phyloP scores from a whole-genome alignment of 495 filamentous ascomycete genomes.

The Penicillium bovifimosum region DNA sequence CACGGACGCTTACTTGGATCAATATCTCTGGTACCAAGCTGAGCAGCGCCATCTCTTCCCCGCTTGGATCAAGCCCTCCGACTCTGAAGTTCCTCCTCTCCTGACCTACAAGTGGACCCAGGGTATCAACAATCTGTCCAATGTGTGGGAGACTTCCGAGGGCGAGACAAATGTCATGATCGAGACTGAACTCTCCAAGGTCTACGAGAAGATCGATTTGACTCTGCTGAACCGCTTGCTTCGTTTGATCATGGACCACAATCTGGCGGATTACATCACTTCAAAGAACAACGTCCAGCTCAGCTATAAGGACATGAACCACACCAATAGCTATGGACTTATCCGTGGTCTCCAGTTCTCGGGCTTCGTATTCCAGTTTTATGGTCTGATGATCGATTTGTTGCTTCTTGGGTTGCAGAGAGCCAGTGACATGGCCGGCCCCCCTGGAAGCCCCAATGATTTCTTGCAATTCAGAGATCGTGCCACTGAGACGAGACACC shows the following conservation, averaged over 20 bases:
- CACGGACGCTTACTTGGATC: conserved; percentile 97
- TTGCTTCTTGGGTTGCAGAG: conserved; percentile 89
- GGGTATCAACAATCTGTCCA: conserved; percentile 97
- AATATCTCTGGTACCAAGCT: conserved; percentile 99
- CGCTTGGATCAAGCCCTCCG: conserved; percentile 98
- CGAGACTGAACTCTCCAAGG: conserved; percentile 95
- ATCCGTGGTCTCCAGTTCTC: conserved; percentile 97
- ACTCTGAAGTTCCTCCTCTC: conserved; percentile 96
- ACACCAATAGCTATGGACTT: conserved; percentile 97
- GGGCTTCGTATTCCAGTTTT: conserved; percentile 98
- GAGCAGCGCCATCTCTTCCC: conserved; percentile 98
- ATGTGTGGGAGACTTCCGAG: conserved; percentile 92
- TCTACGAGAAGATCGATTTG: conserved; percentile 99
- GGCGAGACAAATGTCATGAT: conserved; percentile 99
- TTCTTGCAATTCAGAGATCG: conserved; percentile 96
- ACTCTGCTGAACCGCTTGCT: conserved; percentile 90
- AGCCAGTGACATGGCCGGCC: conserved; percentile 93
- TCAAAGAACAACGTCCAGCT: conserved; percentile 99
- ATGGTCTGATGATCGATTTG: conserved; percentile 91
- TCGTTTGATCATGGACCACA: conserved; percentile 98
- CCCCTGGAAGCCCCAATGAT: conserved; percentile 94
- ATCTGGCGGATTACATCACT: conserved; percentile 97
- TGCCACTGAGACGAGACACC: conserved; percentile 84
- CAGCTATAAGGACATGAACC: conserved; percentile 99
- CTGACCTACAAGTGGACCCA: conserved; percentile 99